A percentile compares a stretch with the other conserved stretches of the same genome.
These are phyloP conservation scores for Calamus simplicifolius DNA, from an alignment of 176 grass and related monocot genomes.

Conservation along the genomic window DNA sequence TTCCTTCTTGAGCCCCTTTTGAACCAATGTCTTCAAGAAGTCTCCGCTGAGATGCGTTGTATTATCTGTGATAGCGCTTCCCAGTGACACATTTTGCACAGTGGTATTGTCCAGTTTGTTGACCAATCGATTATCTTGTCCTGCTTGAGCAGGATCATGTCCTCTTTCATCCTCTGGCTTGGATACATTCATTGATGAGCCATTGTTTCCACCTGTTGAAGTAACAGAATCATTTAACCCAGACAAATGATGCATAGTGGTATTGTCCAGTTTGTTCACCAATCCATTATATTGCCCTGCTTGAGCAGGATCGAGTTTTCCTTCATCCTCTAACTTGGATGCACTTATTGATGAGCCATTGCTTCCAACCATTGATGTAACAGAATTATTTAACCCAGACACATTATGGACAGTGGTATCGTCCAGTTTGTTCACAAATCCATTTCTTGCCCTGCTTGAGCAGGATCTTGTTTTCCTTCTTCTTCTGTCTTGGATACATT, in stretches of 20 bases:
- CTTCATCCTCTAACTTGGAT: conserved; percentile 26
- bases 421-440: conserved; percentile 20
- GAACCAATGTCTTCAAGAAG: conserved; percentile 64
- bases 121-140: conserved; percentile 26
- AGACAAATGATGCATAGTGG: conserved; percentile 17
- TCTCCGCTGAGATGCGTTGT: conserved; percentile 47
- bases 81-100: conserved; percentile 19
- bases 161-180: conserved; percentile 22
- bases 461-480: conserved; percentile 32
- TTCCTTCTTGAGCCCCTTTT: conserved; percentile 29
- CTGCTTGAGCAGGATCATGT: conserved; percentile 28
- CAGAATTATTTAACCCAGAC: conserved; percentile 3
- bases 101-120: conserved; percentile 23
- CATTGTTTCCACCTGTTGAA: too few relatives aligned
- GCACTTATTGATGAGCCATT: conserved; percentile 18
- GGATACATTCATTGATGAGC: not conserved
- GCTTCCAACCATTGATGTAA: conserved; percentile 9
- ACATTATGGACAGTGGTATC: conserved; percentile 18
- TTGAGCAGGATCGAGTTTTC: conserved; percentile 29
- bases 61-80: conserved; percentile 30
- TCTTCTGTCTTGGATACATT: conserved; percentile 27
- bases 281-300: conserved; percentile 27
- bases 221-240: too few relatives aligned
- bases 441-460: conserved; percentile 26
- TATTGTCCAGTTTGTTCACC: conserved; percentile 20